These are phyloP conservation scores for Batrachochytrium dendrobatidis DNA, from an alignment of 371 early-diverging fungal genomes.

Conservation along the genomic window DNA sequence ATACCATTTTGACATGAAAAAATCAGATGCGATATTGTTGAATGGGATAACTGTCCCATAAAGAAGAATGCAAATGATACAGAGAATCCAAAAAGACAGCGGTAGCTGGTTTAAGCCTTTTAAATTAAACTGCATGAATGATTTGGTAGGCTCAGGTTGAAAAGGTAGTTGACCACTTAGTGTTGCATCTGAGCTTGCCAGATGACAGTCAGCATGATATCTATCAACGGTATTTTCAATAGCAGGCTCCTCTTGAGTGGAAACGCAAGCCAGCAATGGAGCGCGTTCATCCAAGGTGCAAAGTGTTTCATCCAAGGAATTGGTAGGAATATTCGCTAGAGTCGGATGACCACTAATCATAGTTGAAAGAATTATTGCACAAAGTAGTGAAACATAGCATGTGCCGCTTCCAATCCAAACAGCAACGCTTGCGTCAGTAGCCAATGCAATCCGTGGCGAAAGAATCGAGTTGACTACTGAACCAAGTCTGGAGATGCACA, in stretches of 20 bases:
- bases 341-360: conserved; percentile 21
- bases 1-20: conserved; percentile 56
- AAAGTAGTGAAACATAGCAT: conserved; percentile 42
- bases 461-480: conserved; percentile 52
- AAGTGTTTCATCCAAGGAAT: too few species aligned
- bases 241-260: too few species aligned
- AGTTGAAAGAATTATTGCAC: conserved; percentile 29
- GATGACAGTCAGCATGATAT: too few species aligned
- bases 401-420: conserved; percentile 45
- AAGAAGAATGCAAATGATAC: conserved; percentile 45
- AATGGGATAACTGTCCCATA: conserved; percentile 58
- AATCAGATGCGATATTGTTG: conserved; percentile 53
- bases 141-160: too few species aligned
- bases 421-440: conserved; percentile 36
- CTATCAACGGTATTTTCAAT: too few species aligned
- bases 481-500: conserved; percentile 53
- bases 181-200: too few species aligned
- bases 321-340: background rate
- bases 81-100: conserved; percentile 47
- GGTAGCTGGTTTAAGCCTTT: conserved; percentile 29
- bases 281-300: too few species aligned
- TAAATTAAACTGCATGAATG: too few species aligned
- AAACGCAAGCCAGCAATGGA: too few species aligned
- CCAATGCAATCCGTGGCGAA: conserved; percentile 44
- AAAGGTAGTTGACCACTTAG: too few species aligned